Evolutionary conservation across 768 basidiomycete species (phyloP).

Genomic region (Boletus pseudo-olivaceus): DNA sequence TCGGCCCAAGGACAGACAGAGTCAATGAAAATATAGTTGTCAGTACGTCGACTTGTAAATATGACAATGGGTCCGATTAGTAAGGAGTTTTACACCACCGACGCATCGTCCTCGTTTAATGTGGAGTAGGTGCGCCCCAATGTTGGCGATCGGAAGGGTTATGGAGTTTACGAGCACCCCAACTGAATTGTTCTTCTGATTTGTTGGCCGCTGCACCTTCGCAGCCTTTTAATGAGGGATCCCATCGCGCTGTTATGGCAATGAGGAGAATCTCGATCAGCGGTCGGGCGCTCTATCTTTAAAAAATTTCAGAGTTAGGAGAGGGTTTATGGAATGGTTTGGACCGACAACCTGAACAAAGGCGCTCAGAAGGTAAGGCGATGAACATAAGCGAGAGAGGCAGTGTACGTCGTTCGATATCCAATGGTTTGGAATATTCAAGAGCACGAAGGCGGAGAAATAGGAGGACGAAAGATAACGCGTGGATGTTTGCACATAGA

Average conservation of each 20-base stretch:
- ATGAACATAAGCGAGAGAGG: neutral
- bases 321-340: neutral
- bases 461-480: neutral
- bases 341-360: neutral
- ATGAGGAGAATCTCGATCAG: slow-evolving; percentile 5
- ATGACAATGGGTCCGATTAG: slow-evolving; percentile 87
- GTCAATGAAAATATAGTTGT: neutral
- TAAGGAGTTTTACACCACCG: slow-evolving; percentile 90
- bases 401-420: neutral
- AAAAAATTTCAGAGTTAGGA: neutral
- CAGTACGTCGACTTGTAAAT: slow-evolving; percentile 33
- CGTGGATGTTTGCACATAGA: neutral
- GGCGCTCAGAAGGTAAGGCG: neutral
- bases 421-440: neutral
- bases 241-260: slow-evolving; percentile 7
- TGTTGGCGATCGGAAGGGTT: slow-evolving; percentile 94
- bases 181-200: slow-evolving; percentile 7
- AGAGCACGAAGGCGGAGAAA: neutral
- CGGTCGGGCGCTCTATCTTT: neutral
- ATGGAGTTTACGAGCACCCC: slow-evolving; percentile 53
- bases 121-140: slow-evolving; percentile 96
- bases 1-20: neutral
- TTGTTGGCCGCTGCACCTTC: slow-evolving; percentile 12
- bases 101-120: slow-evolving; percentile 89
- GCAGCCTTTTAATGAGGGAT: slow-evolving; percentile 13